phyloP scores from a whole-genome alignment of 2,329 filamentous ascomycete genomes.

The Hymenoscyphus repandus region DNA sequence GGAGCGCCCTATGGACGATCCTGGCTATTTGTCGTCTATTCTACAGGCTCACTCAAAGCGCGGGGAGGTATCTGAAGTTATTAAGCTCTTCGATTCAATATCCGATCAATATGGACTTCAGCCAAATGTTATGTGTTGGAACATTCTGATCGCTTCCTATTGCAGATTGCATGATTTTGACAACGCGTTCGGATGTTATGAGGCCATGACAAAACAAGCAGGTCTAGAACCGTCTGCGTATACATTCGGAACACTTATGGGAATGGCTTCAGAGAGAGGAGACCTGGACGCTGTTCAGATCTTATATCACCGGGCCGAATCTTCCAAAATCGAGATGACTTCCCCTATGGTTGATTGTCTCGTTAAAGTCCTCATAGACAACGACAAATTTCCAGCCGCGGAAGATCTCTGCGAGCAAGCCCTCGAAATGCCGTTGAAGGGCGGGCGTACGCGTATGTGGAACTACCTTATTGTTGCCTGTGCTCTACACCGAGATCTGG shows the following conservation, averaged over 20 bases:
- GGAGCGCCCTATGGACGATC: constrained; percentile 5
- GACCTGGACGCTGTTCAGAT: constrained; percentile 66
- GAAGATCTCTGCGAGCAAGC: constrained; percentile 54
- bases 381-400: constrained; percentile 49
- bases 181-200: constrained; percentile 60
- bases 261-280: constrained; percentile 63
- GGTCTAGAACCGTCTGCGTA: constrained; percentile 50
- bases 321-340: constrained; percentile 44
- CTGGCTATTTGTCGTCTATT: constrained; percentile 45
- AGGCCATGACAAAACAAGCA: constrained; percentile 45
- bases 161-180: constrained; percentile 60
- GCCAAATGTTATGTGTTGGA: constrained; percentile 63
- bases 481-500: constrained; percentile 56
- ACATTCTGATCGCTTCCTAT: constrained; percentile 70
- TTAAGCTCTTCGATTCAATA: constrained; percentile 59
- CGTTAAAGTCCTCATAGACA: constrained; percentile 62
- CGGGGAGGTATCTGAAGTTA: constrained; percentile 56
- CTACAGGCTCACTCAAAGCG: constrained; percentile 67
- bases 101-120: constrained; percentile 46
- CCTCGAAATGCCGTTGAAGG: constrained; percentile 43
- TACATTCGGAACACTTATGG: constrained; percentile 70
- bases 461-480: constrained; percentile 70
- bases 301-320: constrained; percentile 58
- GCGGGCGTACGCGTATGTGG: constrained; percentile 63
- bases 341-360: constrained; percentile 58